phyloP scores from a whole-genome alignment of 345 rosid species.

The Corymbia maculata region DNA sequence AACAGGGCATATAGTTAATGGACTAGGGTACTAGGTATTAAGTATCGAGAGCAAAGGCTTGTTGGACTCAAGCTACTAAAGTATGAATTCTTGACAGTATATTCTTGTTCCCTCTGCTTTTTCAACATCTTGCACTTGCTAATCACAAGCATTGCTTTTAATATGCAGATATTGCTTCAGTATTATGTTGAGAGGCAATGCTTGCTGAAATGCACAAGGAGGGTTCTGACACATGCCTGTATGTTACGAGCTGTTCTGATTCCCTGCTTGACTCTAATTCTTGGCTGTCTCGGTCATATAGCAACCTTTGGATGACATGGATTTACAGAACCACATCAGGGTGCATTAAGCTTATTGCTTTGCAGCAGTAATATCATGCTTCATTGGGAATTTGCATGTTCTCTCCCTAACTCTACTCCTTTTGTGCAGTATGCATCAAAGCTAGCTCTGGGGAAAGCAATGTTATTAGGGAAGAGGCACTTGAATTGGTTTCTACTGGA shows the following conservation, averaged over 20 bases:
- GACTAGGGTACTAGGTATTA: not conserved
- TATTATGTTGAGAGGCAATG: slow-evolving; percentile 92
- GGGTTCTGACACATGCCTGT: slow-evolving; percentile 72
- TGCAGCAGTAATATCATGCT: not conserved
- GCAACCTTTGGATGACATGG: not conserved
- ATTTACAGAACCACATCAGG: not conserved
- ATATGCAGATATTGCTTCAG: slow-evolving; percentile 57
- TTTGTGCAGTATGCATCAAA: slow-evolving; percentile 53
- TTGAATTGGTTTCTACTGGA: slow-evolving; percentile 73
- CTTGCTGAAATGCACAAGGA: slow-evolving; percentile 79
- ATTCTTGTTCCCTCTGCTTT: not conserved
- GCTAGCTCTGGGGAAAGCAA: slow-evolving; percentile 30
- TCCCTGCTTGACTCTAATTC: not conserved
- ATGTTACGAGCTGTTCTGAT: slow-evolving; percentile 11
- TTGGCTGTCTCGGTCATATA: not conserved
- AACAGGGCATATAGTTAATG: not conserved
- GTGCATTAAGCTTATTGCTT: not conserved
- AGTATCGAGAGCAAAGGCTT: not conserved
- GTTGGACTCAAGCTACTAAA: not conserved
- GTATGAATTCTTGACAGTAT: not conserved
- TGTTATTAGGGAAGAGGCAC: slow-evolving; percentile 32
- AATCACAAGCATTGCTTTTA: not conserved
- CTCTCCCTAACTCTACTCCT: not conserved
- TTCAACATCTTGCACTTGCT: not conserved
- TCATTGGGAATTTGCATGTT: not conserved